phyloP scores from a whole-genome alignment of 2,329 filamentous ascomycete species.

The Trichoderma sp. region DNA sequence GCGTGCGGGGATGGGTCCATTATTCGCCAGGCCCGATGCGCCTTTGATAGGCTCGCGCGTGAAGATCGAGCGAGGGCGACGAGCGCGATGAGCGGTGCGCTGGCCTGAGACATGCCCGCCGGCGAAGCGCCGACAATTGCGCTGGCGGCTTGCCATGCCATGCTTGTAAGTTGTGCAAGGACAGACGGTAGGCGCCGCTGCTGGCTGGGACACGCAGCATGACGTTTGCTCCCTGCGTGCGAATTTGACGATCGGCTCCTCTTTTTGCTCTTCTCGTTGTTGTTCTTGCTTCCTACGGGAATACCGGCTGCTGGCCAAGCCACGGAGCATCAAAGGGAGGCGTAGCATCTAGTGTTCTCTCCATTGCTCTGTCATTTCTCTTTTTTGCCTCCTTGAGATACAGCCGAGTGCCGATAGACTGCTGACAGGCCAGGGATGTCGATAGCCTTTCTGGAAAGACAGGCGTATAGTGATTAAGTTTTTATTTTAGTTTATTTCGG shows the following conservation, averaged over 20 bases:
- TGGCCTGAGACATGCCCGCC: conserved; percentile 26
- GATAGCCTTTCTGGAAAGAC: not conserved
- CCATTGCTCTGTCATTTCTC: not conserved
- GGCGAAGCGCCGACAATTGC: conserved; percentile 22
- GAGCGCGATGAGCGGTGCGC: conserved; percentile 17
- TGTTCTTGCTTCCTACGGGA: not conserved
- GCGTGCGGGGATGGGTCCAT: conserved; percentile 19
- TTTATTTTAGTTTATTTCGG: conserved; percentile 5
- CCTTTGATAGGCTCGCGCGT: not conserved
- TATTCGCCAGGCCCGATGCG: conserved; percentile 3
- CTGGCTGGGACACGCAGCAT: not conserved
- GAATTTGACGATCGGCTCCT: not conserved
- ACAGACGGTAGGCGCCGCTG: not conserved
- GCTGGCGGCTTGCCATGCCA: not conserved
- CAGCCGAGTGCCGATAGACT: conserved; percentile 9
- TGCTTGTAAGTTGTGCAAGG: not conserved
- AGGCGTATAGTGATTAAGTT: not conserved
- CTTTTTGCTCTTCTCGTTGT: not conserved
- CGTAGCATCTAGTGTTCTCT: not conserved
- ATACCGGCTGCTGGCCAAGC: not conserved
- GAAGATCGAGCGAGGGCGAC: conserved; percentile 2
- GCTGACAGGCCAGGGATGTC: conserved; percentile 1
- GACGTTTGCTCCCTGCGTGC: not conserved
- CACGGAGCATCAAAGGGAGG: not conserved
- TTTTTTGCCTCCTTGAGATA: not conserved